phyloP scores from a whole-genome alignment of 2,329 filamentous ascomycete species.

The Dothidotthia symphoricarpi region DNA sequence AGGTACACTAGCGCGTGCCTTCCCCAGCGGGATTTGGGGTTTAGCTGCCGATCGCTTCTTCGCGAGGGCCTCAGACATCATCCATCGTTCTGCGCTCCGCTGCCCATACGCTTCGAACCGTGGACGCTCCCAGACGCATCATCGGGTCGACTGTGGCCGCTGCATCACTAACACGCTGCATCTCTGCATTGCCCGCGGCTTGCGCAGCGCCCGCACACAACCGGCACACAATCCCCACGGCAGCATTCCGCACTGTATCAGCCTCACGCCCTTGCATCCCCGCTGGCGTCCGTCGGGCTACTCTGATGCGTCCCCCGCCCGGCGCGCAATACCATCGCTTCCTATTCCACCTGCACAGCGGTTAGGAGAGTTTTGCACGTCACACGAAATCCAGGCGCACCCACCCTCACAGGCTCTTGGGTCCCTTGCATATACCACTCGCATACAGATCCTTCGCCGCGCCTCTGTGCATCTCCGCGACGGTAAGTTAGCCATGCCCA shows the following conservation, averaged over 20 bases:
- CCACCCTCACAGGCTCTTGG: constrained; percentile 25
- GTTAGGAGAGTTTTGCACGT: constrained; percentile 31
- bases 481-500: constrained; percentile 16
- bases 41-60: constrained; percentile 23
- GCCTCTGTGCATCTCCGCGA: constrained; percentile 12
- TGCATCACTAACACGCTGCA: too few relatives aligned
- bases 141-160: too few relatives aligned
- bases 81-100: not conserved
- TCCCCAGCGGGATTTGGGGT: constrained; percentile 15
- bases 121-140: too few relatives aligned
- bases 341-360: constrained; percentile 41
- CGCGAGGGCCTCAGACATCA: constrained; percentile 11
- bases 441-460: constrained; percentile 20
- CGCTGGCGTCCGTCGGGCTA: constrained; percentile 20
- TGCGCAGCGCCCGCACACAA: constrained; percentile 2
- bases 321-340: constrained; percentile 41
- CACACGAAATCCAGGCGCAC: too few relatives aligned
- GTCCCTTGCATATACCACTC: constrained; percentile 28
- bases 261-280: constrained; percentile 37
- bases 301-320: constrained; percentile 43
- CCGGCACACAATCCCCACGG: not conserved
- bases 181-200: constrained; percentile 1
- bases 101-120: too few relatives aligned
- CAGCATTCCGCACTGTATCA: constrained; percentile 23
- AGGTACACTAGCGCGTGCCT: constrained; percentile 13